Conservation (phyloP, 2,329 filamentous ascomycete genomes). For the Botrytis elliptica region DNA sequence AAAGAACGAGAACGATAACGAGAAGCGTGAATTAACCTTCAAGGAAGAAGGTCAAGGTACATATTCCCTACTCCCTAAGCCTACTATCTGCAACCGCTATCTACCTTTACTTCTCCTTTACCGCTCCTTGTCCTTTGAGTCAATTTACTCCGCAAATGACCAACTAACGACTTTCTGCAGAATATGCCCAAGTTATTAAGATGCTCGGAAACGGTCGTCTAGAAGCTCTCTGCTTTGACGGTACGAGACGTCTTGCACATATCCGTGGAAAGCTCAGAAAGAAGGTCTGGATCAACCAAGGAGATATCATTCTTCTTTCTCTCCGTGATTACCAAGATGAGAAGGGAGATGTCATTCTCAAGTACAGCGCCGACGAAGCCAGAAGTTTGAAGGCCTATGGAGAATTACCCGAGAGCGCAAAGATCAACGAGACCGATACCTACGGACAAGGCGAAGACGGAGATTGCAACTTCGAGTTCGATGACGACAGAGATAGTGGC, state of each 20-base stretch:
- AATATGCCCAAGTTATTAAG: constrained; percentile 86
- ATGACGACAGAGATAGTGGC: constrained; percentile 75
- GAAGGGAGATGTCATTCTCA: constrained; percentile 90
- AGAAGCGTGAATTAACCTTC: constrained; percentile 98
- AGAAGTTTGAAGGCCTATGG: constrained; percentile 94
- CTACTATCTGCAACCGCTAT: background rate
- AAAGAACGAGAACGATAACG: constrained; percentile 99
- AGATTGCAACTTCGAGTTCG: constrained; percentile 98
- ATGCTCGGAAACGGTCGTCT: constrained; percentile 96
- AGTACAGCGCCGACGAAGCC: constrained; percentile 95
- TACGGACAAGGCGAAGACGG: constrained; percentile 89
- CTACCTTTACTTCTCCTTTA: constrained; percentile 6
- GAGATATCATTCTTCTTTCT: constrained; percentile 86
- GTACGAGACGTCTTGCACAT: constrained; percentile 79
- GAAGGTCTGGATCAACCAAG: constrained; percentile 99
- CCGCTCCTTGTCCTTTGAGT: constrained; percentile 43
- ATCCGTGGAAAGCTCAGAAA: constrained; percentile 96
- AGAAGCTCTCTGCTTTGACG: constrained; percentile 90
- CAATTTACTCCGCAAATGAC: background rate
- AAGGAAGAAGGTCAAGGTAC: constrained; percentile 93
- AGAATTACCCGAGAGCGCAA: constrained; percentile 93
- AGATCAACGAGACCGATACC: constrained; percentile 99
- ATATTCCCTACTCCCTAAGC: constrained; percentile 20
- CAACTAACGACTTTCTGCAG: constrained; percentile 41
- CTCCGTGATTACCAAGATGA: constrained; percentile 92